Percentiles rank a stretch among this genome's conserved stretches.
Conservation (phyloP, 768 basidiomycete species). For the Pleurotus salmoneostramineus region DNA sequence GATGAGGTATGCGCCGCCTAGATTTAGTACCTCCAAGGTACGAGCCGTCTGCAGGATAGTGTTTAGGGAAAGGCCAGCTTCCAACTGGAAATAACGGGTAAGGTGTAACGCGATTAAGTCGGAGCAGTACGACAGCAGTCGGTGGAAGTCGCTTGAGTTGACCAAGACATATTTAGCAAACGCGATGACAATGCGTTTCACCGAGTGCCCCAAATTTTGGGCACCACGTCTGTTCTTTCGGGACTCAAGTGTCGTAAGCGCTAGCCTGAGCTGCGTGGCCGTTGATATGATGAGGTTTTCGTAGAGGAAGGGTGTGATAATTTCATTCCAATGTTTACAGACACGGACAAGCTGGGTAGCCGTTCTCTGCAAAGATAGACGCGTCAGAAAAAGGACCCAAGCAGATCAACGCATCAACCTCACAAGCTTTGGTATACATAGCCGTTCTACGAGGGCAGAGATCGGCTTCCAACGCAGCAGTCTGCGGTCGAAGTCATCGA, state of each 20-base stretch:
- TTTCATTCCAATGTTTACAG: not conserved
- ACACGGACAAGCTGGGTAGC: not conserved
- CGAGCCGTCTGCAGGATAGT: no score
- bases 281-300: not conserved
- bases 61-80: no score
- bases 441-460: not conserved
- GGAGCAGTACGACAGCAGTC: not conserved
- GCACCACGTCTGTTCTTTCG: not conserved
- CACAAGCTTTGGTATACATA: not conserved
- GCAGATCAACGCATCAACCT: not conserved
- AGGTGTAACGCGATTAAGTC: not conserved
- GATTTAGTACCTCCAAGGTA: no score
- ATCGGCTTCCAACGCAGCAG: no score
- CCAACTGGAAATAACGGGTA: no score
- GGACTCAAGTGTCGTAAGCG: not conserved
- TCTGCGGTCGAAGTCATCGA: no score
- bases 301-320: not conserved
- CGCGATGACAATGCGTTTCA: not conserved
- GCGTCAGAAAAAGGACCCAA: not conserved
- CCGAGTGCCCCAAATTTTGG: not conserved
- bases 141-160: not conserved
- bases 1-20: no score
- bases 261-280: not conserved
- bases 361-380: not conserved
- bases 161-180: not conserved